Base-by-base conservation (phyloP, 225 moss, liverwort and hornwort genomes). In the Lunularia cruciata region DNA sequence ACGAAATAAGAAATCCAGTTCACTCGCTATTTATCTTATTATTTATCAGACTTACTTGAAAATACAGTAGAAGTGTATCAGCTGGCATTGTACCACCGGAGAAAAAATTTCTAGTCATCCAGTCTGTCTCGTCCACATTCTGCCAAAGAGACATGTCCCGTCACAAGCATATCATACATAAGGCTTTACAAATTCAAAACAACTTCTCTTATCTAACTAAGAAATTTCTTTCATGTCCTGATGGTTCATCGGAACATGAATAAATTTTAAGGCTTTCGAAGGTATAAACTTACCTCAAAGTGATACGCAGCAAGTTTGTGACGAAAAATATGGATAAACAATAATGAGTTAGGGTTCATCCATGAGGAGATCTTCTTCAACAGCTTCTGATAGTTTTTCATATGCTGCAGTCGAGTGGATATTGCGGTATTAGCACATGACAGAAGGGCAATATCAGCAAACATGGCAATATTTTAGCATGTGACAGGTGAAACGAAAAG, bases 331-430 rank as follows among this genome's bases (percentile, higher is more conserved):
- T 93, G 96, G 30, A 98, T 49, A 66, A 98, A 98, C 14, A 98
- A 75, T 62, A 93, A 84, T 12, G 87, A 87, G 2, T 88, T 87
- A 15, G 88, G 71, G 53, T 91, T 89, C 87, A 98, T 77, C 96
- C 96, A 98, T 20, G 86, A 86, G 4, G 93, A 78, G 43, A 89
- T 67, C 38, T 86, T 90, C 57, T 79, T 83, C 76, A 98, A 49
- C 34, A 98, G 86, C 78, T 91, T 90, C 77, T 85, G 79, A 49
- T 98, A 98, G 70, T 98, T 98, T 78, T 98, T 98, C 96, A 98
- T 93, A 57, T 98, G 96, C 96, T 94, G 87, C 78, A 81, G 47
- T 57, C 65, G 60, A 39, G 8, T 47, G 23, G 31, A 74, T n/a
- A n/a, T n/a, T n/a, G n/a, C n/a, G n/a, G n/a, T n/a, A n/a, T n/a